Conservation (phyloP, 2,329 filamentous ascomycete species). For the Mycosphaerella arachidis region DNA sequence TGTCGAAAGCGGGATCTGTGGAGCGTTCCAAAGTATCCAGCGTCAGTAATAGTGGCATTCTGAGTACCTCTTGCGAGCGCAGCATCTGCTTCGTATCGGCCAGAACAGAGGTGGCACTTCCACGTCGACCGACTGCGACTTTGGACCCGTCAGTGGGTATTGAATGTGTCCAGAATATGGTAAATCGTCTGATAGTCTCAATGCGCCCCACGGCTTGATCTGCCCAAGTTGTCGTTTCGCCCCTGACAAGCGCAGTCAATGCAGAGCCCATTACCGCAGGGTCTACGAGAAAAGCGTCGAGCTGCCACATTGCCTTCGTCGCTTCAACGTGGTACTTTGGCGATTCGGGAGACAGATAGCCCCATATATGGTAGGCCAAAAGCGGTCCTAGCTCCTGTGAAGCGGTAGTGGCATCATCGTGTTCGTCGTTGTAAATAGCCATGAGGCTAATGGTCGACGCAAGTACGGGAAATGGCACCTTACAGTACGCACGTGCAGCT, state of each 20-base stretch:
- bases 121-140: constrained; percentile 25
- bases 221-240: background rate
- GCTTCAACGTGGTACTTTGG: constrained; percentile 95
- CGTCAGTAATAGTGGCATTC: constrained; percentile 74
- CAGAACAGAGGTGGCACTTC: constrained; percentile 25
- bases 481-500: background rate
- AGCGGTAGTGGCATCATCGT: constrained; percentile 45
- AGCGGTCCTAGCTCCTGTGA: constrained; percentile 37
- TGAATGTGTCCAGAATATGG: constrained; percentile 76
- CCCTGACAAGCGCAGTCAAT: constrained; percentile 12
- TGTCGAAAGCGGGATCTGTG: constrained; percentile 68
- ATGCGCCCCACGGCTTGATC: background rate
- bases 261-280: constrained; percentile 20
- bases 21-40: constrained; percentile 74
- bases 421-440: constrained; percentile 28
- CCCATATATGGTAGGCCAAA: constrained; percentile 72
- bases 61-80: constrained; percentile 57
- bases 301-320: constrained; percentile 76
- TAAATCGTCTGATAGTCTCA: constrained; percentile 67
- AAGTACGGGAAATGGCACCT: constrained; percentile 20
- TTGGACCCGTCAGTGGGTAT: constrained; percentile 31
- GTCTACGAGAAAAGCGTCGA: constrained; percentile 52
- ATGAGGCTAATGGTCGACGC: constrained; percentile 22
- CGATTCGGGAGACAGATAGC: constrained; percentile 70
- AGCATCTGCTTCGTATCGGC: constrained; percentile 18